A percentile compares a stretch with the other conserved stretches of the same genome.
Evolutionary conservation across 179 eudicot genomes (phyloP).

Genomic region (Amaranthus tricolor): DNA sequence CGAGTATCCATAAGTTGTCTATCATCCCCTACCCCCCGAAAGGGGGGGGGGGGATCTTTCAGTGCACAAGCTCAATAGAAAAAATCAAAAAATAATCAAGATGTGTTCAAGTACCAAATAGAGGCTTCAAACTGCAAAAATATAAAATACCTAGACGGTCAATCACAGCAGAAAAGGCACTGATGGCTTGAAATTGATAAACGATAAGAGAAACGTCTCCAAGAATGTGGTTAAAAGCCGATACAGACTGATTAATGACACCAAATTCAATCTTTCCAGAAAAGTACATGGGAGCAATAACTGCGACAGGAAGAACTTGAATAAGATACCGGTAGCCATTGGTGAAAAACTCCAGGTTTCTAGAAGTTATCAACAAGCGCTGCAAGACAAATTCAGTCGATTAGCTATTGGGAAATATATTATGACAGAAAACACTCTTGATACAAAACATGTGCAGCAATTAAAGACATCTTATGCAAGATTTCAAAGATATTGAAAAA

Average conservation of each 20-base stretch:
- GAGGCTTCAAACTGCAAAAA: background rate
- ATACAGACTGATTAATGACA: conserved; percentile 92
- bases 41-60: no score
- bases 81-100: background rate
- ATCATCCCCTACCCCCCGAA: no score
- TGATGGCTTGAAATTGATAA: conserved; percentile 93
- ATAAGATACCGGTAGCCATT: conserved; percentile 93
- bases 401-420: background rate
- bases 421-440: background rate
- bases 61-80: background rate
- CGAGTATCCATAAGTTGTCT: no score
- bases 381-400: conserved; percentile 37
- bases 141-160: conserved; percentile 73
- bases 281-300: conserved; percentile 96
- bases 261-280: conserved; percentile 99
- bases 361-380: conserved; percentile 79
- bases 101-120: background rate
- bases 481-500: background rate
- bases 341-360: conserved; percentile 99
- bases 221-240: conserved; percentile 97
- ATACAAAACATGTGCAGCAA: background rate
- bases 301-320: conserved; percentile 98
- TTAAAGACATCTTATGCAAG: background rate
- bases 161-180: conserved; percentile 96
- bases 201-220: conserved; percentile 95